Conservation (phyloP, 208 protist species). For the Leishmania turanica region DNA sequence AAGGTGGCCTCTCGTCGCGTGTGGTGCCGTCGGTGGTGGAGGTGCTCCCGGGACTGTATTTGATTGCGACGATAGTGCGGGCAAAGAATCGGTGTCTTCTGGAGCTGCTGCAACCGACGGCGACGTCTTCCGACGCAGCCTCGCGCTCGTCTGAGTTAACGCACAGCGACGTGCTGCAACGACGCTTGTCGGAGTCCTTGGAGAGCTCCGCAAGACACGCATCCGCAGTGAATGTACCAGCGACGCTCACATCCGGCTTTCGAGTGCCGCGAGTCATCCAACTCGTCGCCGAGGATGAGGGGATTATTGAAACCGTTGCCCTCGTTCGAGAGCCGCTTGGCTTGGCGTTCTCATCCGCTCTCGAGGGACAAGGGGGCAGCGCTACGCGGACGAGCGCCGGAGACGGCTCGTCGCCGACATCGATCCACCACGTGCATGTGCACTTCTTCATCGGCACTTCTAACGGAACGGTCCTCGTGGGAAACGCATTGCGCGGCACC, state of each 20-base stretch:
- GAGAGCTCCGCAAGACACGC: not conserved
- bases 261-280: conserved; percentile 56
- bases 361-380: conserved; percentile 2
- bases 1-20: not conserved
- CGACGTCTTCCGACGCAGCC: not conserved
- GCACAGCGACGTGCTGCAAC: conserved; percentile 1
- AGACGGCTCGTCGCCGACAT: not conserved
- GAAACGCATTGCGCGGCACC: conserved; percentile 79
- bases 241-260: conserved; percentile 41
- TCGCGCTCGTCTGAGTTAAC: not conserved
- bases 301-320: conserved; percentile 60
- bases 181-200: conserved; percentile 1
- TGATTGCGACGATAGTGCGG: conserved; percentile 58
- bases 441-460: conserved; percentile 88
- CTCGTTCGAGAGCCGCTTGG: conserved; percentile 46
- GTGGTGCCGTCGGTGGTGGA: conserved; percentile 37
- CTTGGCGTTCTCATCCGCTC: not conserved
- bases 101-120: conserved; percentile 41
- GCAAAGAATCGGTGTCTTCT: conserved; percentile 60
- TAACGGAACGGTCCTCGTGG: conserved; percentile 76
- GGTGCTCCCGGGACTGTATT: conserved; percentile 46
- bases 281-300: conserved; percentile 67
- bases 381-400: not conserved
- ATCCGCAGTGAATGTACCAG: not conserved
- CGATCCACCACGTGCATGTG: conserved; percentile 44